phyloP scores from a whole-genome alignment of 2,329 filamentous ascomycete species.

The Didymella arachidicola region DNA sequence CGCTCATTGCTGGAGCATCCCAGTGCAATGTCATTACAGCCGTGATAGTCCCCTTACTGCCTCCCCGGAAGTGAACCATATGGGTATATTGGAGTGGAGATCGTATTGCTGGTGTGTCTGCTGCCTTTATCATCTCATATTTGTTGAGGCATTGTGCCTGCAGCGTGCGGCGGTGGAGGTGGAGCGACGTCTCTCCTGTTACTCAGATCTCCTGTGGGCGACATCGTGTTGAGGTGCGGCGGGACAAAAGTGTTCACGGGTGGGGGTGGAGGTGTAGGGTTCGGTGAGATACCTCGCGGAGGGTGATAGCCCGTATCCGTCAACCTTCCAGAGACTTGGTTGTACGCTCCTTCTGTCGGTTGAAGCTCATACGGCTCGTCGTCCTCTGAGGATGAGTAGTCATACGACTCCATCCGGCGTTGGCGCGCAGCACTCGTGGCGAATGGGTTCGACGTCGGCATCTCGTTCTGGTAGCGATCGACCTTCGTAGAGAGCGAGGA shows the following conservation, averaged over 20 bases:
- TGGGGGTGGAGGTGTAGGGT: slow-evolving; percentile 44
- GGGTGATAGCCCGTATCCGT: slow-evolving; percentile 50
- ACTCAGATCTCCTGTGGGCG: slow-evolving; percentile 41
- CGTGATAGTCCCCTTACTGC: slow-evolving; percentile 16
- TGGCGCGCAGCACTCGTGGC: slow-evolving; percentile 32
- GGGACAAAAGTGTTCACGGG: slow-evolving; percentile 22
- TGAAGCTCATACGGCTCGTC: slow-evolving; percentile 50
- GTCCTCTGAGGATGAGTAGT: slow-evolving; percentile 51
- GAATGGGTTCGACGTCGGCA: slow-evolving; percentile 47
- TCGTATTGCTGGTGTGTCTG: background rate
- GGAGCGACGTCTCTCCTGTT: slow-evolving; percentile 38
- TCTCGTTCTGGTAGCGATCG: slow-evolving; percentile 43
- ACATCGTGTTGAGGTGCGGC: slow-evolving; percentile 23
- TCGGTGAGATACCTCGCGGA: slow-evolving; percentile 39
- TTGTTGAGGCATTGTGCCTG: slow-evolving; percentile 40
- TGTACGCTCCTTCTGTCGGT: slow-evolving; percentile 38
- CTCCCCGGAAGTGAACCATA: slow-evolving; percentile 7
- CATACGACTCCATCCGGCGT: slow-evolving; percentile 46
- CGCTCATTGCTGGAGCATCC: slow-evolving; percentile 9
- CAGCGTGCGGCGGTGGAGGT: slow-evolving; percentile 41
- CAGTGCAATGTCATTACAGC: slow-evolving; percentile 21
- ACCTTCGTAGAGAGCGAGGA: slow-evolving; percentile 43
- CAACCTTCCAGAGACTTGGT: slow-evolving; percentile 43
- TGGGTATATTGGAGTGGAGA: slow-evolving; percentile 10
- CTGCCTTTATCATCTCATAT: slow-evolving; percentile 24